Base-by-base conservation (phyloP, 1,284 basidiomycete species). In the Tilletia horrida region DNA sequence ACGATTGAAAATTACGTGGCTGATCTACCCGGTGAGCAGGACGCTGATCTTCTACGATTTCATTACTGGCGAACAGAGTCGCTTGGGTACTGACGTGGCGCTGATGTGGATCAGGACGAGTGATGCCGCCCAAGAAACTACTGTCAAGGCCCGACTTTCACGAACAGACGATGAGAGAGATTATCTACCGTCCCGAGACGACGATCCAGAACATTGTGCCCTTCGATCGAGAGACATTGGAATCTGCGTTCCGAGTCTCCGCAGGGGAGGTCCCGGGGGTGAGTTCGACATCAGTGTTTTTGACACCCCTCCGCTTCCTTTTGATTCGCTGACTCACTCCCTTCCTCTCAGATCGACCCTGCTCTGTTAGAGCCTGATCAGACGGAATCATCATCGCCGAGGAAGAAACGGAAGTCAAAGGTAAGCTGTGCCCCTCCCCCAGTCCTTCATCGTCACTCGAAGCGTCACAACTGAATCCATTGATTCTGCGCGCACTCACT, bases 141-240 rank as follows among this genome's bases (percentile, higher is more conserved):
- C 55, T 59, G 7, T 59, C 55, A 3, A 59, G 27, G 55, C 55
- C 55, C 13, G 55, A 59, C 31, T 59, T 31, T 21, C 29, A 40
- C 13, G 55, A 59, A 27, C 29, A 40, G 27, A 68, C 67, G 7
- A 68, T 68, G 67, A 31, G 63, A 18, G 64, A 68, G 35, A 68
- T 68, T 40, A 64, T 68, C 40, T 68, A 66, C 42, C 29, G 67
- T 50, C 67, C 67, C 9, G 67, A 68, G 62, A 68, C 67, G 63
- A 68, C 67, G 14, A 63, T 44, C 6, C 73, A 73, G 31, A 61
- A 59, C 21, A 75, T 75, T 42, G 65, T 69, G 0, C 69, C 69
- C n/a, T 69, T 75, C 13, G 73, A 75, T n/a, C 62, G 35, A 16
- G 71, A 75, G 31, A 67, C 70, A 0, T 67, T 75, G 67, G 62